Evolutionary conservation across 768 basidiomycete genomes (phyloP).

Genomic region (Phaffia australis): DNA sequence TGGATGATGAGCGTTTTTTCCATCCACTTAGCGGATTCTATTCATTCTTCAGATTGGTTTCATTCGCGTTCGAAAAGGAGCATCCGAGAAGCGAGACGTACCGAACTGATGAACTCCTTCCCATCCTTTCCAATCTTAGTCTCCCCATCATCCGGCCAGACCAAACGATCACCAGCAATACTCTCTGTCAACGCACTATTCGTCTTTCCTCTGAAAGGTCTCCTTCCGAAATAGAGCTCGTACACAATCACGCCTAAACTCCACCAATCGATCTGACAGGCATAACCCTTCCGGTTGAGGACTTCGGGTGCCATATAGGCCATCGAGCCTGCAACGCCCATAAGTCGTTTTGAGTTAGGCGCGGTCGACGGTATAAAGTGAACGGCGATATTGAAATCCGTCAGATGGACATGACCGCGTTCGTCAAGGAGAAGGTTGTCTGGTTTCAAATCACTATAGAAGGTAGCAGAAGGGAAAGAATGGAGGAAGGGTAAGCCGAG

Average conservation of each 20-base stretch:
- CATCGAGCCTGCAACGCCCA: slow-evolving; percentile 94
- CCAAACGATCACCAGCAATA: slow-evolving; percentile 73
- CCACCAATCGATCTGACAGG: slow-evolving; percentile 93
- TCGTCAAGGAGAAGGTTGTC: slow-evolving; percentile 93
- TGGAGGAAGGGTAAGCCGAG: no score
- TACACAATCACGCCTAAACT: slow-evolving; percentile 87
- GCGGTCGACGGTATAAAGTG: slow-evolving; percentile 58
- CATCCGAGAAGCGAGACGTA: slow-evolving; percentile 41
- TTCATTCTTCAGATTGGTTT: not conserved
- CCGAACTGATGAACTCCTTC: slow-evolving; percentile 66
- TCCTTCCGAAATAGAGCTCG: slow-evolving; percentile 79
- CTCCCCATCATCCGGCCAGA: slow-evolving; percentile 83
- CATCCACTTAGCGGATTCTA: not conserved
- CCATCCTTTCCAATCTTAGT: slow-evolving; percentile 65
- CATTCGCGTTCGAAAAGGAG: not conserved
- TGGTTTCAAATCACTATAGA: slow-evolving; percentile 77
- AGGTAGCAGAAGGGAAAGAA: slow-evolving; percentile 14
- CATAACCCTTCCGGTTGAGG: slow-evolving; percentile 83
- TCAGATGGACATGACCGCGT: slow-evolving; percentile 88
- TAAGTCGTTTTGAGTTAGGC: slow-evolving; percentile 63
- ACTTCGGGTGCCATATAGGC: slow-evolving; percentile 99
- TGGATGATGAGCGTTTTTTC: not conserved
- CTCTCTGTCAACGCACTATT: slow-evolving; percentile 86
- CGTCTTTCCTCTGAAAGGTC: slow-evolving; percentile 86
- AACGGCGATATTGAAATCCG: slow-evolving; percentile 98